These are phyloP conservation scores for Cocos nucifera DNA, from an alignment of 176 grass and related monocot genomes.

Conservation along the genomic window DNA sequence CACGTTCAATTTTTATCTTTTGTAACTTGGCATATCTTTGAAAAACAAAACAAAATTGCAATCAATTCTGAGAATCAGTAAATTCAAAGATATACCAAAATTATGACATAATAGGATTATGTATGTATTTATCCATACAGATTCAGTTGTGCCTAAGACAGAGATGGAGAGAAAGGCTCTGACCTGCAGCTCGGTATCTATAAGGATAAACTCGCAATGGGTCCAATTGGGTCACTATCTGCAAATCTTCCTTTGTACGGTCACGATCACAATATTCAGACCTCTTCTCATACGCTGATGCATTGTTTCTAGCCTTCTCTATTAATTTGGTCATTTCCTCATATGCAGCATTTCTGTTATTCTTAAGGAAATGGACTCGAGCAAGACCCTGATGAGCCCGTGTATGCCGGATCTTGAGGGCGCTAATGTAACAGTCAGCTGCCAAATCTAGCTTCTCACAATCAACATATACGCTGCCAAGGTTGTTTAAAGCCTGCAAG, in stretches of 20 bases:
- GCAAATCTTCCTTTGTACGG: constrained; percentile 72
- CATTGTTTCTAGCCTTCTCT: constrained; percentile 75
- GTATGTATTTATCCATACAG: no score
- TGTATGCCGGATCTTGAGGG: constrained; percentile 85
- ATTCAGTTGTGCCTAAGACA: background rate
- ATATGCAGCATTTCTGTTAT: constrained; percentile 66
- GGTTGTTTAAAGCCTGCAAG: constrained; percentile 85
- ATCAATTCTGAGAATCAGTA: no score
- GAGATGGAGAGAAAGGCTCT: constrained; percentile 19
- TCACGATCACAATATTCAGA: constrained; percentile 80
- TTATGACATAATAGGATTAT: no score
- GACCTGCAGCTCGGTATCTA: constrained; percentile 89
- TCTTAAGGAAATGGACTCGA: constrained; percentile 73
- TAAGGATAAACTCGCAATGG: constrained; percentile 85
- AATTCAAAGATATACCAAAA: no score
- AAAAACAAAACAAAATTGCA: no score
- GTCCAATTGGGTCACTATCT: constrained; percentile 68
- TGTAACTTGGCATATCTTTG: no score
- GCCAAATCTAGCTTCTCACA: constrained; percentile 74
- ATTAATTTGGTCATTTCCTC: constrained; percentile 91
- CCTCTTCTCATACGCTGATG: constrained; percentile 90
- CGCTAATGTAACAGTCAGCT: constrained; percentile 89
- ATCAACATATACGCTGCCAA: constrained; percentile 94
- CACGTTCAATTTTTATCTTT: no score
- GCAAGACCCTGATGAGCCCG: constrained; percentile 93